phyloP scores from a whole-genome alignment of 2,329 filamentous ascomycete genomes.

The Tolypocladium guangdongense region DNA sequence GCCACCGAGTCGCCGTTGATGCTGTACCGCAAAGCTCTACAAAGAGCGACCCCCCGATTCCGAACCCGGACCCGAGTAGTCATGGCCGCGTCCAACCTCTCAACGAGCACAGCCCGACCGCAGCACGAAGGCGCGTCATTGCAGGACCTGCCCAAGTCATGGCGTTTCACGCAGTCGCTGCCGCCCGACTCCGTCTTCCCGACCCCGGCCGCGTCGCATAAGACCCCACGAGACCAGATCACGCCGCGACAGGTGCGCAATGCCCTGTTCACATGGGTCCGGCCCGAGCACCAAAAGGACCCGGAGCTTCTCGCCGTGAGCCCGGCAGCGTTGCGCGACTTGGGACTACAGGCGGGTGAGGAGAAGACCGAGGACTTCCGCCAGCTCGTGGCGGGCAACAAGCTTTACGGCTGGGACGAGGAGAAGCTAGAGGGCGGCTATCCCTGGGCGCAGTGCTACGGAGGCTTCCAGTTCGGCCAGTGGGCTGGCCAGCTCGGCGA shows the following conservation, averaged over 20 bases:
- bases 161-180: conserved; percentile 54
- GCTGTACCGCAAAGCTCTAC: conserved; percentile 21
- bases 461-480: conserved; percentile 68
- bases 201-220: conserved; percentile 71
- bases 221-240: conserved; percentile 65
- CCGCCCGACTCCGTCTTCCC: conserved; percentile 70
- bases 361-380: conserved; percentile 63
- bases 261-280: conserved; percentile 83
- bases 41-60: conserved; percentile 18
- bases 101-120: conserved; percentile 13
- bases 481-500: conserved; percentile 97
- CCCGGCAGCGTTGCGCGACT: conserved; percentile 62
- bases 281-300: conserved; percentile 60
- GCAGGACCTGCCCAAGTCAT: conserved; percentile 50
- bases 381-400: conserved; percentile 70
- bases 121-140: conserved; percentile 26
- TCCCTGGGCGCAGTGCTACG: conserved; percentile 98
- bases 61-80: conserved; percentile 11
- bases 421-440: conserved; percentile 61
- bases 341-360: conserved; percentile 64
- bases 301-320: conserved; percentile 78
- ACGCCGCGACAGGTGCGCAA: conserved; percentile 73
- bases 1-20: conserved; percentile 15
- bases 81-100: conserved; percentile 21
- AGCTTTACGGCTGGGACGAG: conserved; percentile 67